Evolutionary conservation across 805 yeast species (phyloP).

Genomic region (Starmerella bombicola): DNA sequence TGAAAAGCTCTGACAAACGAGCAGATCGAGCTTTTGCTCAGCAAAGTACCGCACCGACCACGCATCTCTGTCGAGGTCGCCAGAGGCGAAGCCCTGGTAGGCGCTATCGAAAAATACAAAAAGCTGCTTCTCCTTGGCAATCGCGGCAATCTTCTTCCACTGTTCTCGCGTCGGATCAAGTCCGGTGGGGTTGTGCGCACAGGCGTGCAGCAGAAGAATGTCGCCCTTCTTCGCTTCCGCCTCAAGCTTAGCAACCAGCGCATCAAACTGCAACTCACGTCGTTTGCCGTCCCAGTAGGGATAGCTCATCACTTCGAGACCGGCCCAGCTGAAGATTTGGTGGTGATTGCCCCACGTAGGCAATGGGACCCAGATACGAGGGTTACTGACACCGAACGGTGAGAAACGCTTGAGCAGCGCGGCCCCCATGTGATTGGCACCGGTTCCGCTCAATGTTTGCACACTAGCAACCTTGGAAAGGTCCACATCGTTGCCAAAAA

Average conservation of each 20-base stretch:
- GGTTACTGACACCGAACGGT: constrained; percentile 20
- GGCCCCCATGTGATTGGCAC: constrained; percentile 86
- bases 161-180: constrained; percentile 77
- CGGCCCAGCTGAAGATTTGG: constrained; percentile 63
- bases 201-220: constrained; percentile 74
- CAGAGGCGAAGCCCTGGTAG: constrained; percentile 94
- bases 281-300: constrained; percentile 75
- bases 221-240: constrained; percentile 59
- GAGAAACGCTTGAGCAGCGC: constrained; percentile 45
- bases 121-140: constrained; percentile 49
- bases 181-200: constrained; percentile 98
- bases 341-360: constrained; percentile 99
- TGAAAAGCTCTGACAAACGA: constrained; percentile 90
- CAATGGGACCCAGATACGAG: constrained; percentile 54
- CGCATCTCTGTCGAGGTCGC: constrained; percentile 71
- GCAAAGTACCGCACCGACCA: constrained; percentile 57
- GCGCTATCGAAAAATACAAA: constrained; percentile 86
- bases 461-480: constrained; percentile 45
- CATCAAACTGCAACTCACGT: constrained; percentile 60
- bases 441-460: constrained; percentile 78
- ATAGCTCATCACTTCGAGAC: constrained; percentile 53
- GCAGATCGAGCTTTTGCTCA: constrained; percentile 42
- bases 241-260: constrained; percentile 49
- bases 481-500: constrained; percentile 54
- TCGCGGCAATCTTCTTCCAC: constrained; percentile 62